Percentiles rank a stretch among this genome's conserved stretches.
Evolutionary conservation across 192 early-diverging fungal genomes (phyloP).

Genomic region (Phycomyces blakesleeanus): DNA sequence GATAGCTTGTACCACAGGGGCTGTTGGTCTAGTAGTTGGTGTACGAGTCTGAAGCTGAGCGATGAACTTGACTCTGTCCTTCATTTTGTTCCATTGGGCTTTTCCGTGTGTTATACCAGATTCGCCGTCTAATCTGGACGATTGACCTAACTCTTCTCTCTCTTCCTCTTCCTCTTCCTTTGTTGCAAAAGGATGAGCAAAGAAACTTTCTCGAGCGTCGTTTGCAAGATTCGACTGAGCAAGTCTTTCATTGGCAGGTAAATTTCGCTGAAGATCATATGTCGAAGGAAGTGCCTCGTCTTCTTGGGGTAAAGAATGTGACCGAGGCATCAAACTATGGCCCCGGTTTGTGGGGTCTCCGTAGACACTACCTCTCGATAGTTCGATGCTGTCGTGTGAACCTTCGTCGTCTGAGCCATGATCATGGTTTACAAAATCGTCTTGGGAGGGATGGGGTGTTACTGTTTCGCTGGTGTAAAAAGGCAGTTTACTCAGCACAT

Average conservation of each 20-base stretch:
- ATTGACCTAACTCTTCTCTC: not conserved
- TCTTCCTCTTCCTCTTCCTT: conserved; percentile 9
- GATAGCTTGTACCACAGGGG: conserved; percentile 11
- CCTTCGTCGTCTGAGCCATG: not conserved
- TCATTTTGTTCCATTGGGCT: conserved; percentile 23
- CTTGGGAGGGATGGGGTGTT: not conserved
- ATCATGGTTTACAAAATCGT: not conserved
- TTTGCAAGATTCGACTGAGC: conserved; percentile 3
- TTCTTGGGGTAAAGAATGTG: not conserved
- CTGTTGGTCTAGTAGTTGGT: conserved; percentile 2
- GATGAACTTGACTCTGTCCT: conserved; percentile 22
- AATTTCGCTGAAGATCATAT: conserved; percentile 13
- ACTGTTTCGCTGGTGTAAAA: not conserved
- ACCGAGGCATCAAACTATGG: not conserved
- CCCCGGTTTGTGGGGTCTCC: not conserved
- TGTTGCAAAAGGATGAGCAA: not conserved
- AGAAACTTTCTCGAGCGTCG: not conserved
- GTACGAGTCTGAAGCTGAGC: conserved; percentile 9
- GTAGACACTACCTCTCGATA: not conserved
- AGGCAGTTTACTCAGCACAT: not conserved
- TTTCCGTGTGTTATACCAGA: conserved; percentile 1
- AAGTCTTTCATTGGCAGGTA: not conserved
- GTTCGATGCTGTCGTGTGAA: not conserved
- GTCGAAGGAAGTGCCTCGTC: conserved; percentile 18
- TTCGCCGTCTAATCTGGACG: not conserved